Evolutionary conservation across 371 early-diverging fungal species (phyloP).

Genomic region (Lichtheimia ornata): DNA sequence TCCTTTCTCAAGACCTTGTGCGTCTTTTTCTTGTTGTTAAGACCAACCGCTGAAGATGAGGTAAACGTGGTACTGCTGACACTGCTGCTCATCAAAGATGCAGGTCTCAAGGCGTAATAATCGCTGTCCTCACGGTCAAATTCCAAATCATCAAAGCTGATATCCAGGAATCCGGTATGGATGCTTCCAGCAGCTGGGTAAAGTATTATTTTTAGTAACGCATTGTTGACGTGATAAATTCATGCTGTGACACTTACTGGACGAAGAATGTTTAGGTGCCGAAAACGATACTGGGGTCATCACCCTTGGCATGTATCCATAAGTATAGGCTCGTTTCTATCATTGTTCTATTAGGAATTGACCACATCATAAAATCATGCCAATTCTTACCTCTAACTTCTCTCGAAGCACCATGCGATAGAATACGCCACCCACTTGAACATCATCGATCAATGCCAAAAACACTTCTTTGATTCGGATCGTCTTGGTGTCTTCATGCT

Average conservation of each 20-base stretch:
- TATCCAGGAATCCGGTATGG: conserved; percentile 5
- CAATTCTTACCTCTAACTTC: conserved; percentile 31
- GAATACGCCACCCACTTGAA: conserved; percentile 51
- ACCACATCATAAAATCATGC: no score
- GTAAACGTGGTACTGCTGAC: conserved; percentile 24
- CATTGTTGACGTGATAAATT: neutral
- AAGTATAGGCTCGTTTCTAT: conserved; percentile 20
- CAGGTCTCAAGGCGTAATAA: conserved; percentile 17
- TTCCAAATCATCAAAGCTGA: conserved; percentile 37
- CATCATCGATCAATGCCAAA: conserved; percentile 49
- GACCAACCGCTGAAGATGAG: conserved; percentile 9
- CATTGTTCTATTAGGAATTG: neutral
- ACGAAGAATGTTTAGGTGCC: neutral
- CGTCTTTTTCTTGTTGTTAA: conserved; percentile 33
- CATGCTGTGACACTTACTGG: conserved; percentile 3
- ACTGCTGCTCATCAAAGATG: conserved; percentile 38
- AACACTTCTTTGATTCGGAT: conserved; percentile 60
- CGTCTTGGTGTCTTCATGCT: conserved; percentile 49
- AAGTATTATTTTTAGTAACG: neutral
- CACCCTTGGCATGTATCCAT: conserved; percentile 8
- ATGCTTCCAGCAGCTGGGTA: conserved; percentile 9
- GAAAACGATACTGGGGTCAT: conserved; percentile 8
- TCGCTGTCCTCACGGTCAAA: conserved; percentile 34
- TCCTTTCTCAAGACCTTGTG: conserved; percentile 48
- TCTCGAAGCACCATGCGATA: conserved; percentile 42